Evolutionary conservation across 106 monocot genomes (phyloP), one percentile per base, ranked within the genome.

Genomic region (Allium fistulosum): DNA sequence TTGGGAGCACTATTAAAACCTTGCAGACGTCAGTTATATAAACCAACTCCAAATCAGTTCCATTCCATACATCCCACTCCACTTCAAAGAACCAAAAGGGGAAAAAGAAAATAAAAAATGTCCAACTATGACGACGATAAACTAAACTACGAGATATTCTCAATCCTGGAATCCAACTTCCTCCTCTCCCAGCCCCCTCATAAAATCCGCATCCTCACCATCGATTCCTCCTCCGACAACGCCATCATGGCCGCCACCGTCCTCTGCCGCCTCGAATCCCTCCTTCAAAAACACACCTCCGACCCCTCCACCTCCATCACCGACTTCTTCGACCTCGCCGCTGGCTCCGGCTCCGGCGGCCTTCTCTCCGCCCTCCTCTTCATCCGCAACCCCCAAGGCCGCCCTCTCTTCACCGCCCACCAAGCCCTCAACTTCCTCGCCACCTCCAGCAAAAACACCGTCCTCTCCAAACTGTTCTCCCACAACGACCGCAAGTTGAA

Each of bases 301-400:
- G 65, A 82, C 48, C 61, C 87, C 12, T 11, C 72, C 12, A 82
- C 84, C 10, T 52, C 70, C 16, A 80, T 94, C 51, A 53, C 90
- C 18, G 84, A 94, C 66, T 85, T 87, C 85, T 94, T 94, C 72
- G 94, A 94, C 76, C 53, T 79, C 14, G 90, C 87, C 2, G 87
- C 87, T 0, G 94, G 94, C 8, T 90, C 94, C 46, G 94, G 94
- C 56, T 62, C 69, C 22, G 94, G 94, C 1, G 94, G 84, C 15
- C 68, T 90, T 67, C 80, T 94, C 26, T 80, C 76, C 63, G 70
- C 90, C 2, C 75, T 94, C 68, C 82, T 94, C 59, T 94, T 94
- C 75, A 56, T 84, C 45, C 80, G 80, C 13, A 75, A 82, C 15
- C 46, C 49, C 7, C 69, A 73, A 49, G 86, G 80, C 50, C 65